phyloP scores from a whole-genome alignment of 768 basidiomycete species.

The Megacollybia marginata region DNA sequence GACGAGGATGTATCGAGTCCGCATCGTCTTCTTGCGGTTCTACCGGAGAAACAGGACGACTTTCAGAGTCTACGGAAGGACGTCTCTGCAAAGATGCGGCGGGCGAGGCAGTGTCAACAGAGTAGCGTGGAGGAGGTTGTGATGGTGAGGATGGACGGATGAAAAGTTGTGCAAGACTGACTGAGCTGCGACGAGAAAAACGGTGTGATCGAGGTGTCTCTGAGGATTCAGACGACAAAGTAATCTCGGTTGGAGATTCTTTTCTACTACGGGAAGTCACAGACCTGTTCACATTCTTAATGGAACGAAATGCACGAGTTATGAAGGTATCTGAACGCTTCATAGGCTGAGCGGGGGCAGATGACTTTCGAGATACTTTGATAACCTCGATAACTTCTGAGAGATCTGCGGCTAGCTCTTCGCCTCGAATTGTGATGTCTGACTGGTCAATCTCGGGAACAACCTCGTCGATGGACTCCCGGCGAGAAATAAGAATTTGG shows the following conservation, averaged over 20 bases:
- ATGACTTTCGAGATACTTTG: constrained; percentile 39
- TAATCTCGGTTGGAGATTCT: constrained; percentile 27
- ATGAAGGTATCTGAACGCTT: constrained; percentile 36
- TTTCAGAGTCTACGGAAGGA: constrained; percentile 23
- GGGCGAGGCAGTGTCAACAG: neutral
- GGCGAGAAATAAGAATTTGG: constrained; percentile 9
- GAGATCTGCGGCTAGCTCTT: constrained; percentile 26
- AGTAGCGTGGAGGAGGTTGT: constrained; percentile 2
- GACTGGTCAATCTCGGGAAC: constrained; percentile 10
- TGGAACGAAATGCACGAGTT: constrained; percentile 36
- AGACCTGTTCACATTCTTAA: constrained; percentile 32
- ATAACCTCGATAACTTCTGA: constrained; percentile 57
- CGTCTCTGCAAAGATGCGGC: constrained; percentile 6
- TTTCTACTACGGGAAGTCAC: constrained; percentile 18
- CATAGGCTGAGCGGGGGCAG: constrained; percentile 9
- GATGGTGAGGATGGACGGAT: constrained; percentile 1
- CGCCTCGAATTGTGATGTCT: constrained; percentile 10
- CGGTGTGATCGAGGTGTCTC: constrained; percentile 17
- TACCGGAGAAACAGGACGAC: constrained; percentile 15
- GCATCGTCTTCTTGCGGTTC: constrained; percentile 9
- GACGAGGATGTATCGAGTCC: constrained; percentile 6
- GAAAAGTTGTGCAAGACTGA: constrained; percentile 1
- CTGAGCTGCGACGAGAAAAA: constrained; percentile 30
- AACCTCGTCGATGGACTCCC: constrained; percentile 14
- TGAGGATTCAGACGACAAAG: constrained; percentile 10